phyloP scores from a whole-genome alignment of 2,329 filamentous ascomycete genomes.

The Penicillium sp. region DNA sequence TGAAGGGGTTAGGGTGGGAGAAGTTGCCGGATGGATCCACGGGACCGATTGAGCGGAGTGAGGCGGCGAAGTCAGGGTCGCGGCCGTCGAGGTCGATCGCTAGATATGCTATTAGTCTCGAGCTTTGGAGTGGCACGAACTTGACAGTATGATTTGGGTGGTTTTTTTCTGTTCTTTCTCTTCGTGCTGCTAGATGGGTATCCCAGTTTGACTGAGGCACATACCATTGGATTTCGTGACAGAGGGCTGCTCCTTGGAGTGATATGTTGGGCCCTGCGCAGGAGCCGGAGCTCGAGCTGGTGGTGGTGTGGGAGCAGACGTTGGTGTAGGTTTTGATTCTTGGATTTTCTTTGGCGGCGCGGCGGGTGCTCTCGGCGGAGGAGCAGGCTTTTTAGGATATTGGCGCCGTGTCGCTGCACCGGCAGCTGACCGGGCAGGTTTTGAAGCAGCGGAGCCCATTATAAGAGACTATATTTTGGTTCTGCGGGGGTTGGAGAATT shows the following conservation, averaged over 20 bases:
- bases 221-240: conserved; percentile 36
- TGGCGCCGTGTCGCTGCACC: conserved; percentile 53
- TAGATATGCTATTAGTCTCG: conserved; percentile 20
- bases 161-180: too few species aligned
- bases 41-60: conserved; percentile 67
- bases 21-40: conserved; percentile 59
- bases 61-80: conserved; percentile 71
- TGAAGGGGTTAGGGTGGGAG: conserved; percentile 56
- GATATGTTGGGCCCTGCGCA: conserved; percentile 32
- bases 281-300: conserved; percentile 5
- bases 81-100: conserved; percentile 61
- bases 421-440: conserved; percentile 52
- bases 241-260: conserved; percentile 37
- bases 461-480: not conserved
- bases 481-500: not conserved
- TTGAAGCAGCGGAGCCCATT: conserved; percentile 63
- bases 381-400: conserved; percentile 53
- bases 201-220: not conserved
- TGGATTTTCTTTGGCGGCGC: conserved; percentile 21
- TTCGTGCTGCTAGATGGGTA: not conserved
- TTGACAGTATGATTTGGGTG: not conserved
- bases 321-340: conserved; percentile 37
- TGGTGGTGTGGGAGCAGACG: conserved; percentile 19
- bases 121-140: not conserved
- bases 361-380: conserved; percentile 29